Evolutionary conservation across 768 basidiomycete genomes (phyloP).

Genomic region (Postia placenta): DNA sequence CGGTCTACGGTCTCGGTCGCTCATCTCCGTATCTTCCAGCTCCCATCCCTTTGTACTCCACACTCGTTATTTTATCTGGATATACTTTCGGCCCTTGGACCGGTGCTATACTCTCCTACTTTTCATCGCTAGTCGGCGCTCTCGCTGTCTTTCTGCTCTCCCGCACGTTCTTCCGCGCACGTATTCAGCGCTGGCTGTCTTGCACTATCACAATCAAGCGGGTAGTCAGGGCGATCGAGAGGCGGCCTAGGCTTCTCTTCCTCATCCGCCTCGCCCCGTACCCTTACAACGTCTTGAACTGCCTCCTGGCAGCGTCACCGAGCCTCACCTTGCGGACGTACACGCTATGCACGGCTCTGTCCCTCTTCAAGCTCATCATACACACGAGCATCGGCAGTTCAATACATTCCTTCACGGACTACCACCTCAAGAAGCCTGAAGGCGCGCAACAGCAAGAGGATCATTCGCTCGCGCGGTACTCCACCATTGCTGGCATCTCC

Average conservation of each 20-base stretch:
- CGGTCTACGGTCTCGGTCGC: slow-evolving; percentile 5
- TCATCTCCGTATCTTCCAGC: slow-evolving; percentile 30
- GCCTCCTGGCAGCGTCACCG: slow-evolving; percentile 82
- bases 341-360: slow-evolving; percentile 72
- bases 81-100: slow-evolving; percentile 85
- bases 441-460: slow-evolving; percentile 36
- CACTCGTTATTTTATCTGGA: slow-evolving; percentile 85
- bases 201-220: slow-evolving; percentile 68
- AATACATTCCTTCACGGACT: slow-evolving; percentile 77
- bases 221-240: slow-evolving; percentile 82
- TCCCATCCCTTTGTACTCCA: slow-evolving; percentile 88
- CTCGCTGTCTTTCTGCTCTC: slow-evolving; percentile 79
- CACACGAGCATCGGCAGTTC: slow-evolving; percentile 86
- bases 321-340: slow-evolving; percentile 77
- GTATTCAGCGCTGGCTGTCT: slow-evolving; percentile 68
- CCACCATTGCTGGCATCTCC: slow-evolving; percentile 61
- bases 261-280: slow-evolving; percentile 90
- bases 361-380: slow-evolving; percentile 84
- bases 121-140: slow-evolving; percentile 80
- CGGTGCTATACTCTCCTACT: slow-evolving; percentile 83
- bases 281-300: slow-evolving; percentile 94
- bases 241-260: slow-evolving; percentile 81
- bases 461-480: slow-evolving; percentile 47
- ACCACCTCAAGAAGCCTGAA: slow-evolving; percentile 32
- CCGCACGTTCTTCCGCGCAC: slow-evolving; percentile 62